A percentile compares a stretch with the other conserved stretches of the same genome.
Evolutionary conservation across 306 rosid species (phyloP).

Genomic region (Glycine latifolia): DNA sequence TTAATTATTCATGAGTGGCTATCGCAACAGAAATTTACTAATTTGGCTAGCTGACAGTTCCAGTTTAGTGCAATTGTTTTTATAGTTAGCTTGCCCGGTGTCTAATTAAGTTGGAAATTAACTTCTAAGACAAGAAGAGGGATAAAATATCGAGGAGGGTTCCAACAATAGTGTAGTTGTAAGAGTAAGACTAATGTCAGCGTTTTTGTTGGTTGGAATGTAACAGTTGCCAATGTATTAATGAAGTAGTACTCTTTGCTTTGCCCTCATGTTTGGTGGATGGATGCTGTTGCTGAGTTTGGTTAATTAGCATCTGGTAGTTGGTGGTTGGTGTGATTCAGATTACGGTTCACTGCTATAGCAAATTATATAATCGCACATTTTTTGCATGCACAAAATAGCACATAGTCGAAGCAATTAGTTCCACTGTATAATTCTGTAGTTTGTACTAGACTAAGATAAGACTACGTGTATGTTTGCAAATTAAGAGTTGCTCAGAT

Average conservation of each 20-base stretch:
- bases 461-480: not conserved
- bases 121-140: slow-evolving; percentile 3
- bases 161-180: not conserved
- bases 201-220: not conserved
- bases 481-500: not conserved
- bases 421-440: slow-evolving; percentile 6
- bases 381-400: slow-evolving; percentile 26
- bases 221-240: not conserved
- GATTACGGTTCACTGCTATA: not conserved
- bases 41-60: not conserved
- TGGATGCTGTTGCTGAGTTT: slow-evolving; percentile 24
- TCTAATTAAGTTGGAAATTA: slow-evolving; percentile 12
- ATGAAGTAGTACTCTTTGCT: not conserved
- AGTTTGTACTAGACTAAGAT: not conserved
- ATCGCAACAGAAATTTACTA: too few species aligned
- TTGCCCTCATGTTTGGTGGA: slow-evolving; percentile 11
- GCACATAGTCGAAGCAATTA: not conserved
- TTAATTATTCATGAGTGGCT: not conserved
- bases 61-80: not conserved
- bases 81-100: not conserved
- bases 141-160: not conserved
- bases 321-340: slow-evolving; percentile 32
- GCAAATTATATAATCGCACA: not conserved
- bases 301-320: not conserved
- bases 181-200: not conserved